Evolutionary conservation across 192 early-diverging fungal genomes (phyloP).

Genomic region (Backusella circina): DNA sequence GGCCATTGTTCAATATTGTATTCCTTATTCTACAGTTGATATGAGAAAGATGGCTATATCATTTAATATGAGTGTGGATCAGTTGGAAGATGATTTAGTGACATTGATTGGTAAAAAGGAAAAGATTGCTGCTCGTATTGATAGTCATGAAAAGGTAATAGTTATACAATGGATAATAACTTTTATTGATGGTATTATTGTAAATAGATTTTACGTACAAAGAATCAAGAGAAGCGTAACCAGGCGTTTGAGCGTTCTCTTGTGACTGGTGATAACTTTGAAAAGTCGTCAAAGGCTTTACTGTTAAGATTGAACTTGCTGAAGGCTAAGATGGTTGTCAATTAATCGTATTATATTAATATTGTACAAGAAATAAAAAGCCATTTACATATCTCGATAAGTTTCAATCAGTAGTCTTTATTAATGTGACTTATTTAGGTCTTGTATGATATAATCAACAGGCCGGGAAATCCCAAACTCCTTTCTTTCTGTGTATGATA

Average conservation of each 20-base stretch:
- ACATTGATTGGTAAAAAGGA: conserved; percentile 66
- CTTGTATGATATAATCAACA: too few species aligned
- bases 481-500: too few species aligned
- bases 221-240: conserved; percentile 63
- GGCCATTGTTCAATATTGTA: conserved; percentile 80
- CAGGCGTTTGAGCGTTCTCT: conserved; percentile 65
- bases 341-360: background rate
- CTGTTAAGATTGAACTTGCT: conserved; percentile 66
- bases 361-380: background rate
- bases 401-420: too few species aligned
- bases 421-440: too few species aligned
- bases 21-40: conserved; percentile 77
- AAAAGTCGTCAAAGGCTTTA: conserved; percentile 53
- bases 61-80: conserved; percentile 57
- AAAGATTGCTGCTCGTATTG: conserved; percentile 71
- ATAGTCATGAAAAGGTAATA: conserved; percentile 85
- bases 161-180: too few species aligned
- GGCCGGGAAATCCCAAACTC: too few species aligned
- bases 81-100: conserved; percentile 68
- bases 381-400: background rate
- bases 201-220: conserved; percentile 65
- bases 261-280: conserved; percentile 64
- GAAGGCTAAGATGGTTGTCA: conserved; percentile 39
- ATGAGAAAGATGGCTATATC: conserved; percentile 72
- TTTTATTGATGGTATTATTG: too few species aligned